phyloP scores from a whole-genome alignment of 177 flowering plant species.

The Telopea speciosissima region DNA sequence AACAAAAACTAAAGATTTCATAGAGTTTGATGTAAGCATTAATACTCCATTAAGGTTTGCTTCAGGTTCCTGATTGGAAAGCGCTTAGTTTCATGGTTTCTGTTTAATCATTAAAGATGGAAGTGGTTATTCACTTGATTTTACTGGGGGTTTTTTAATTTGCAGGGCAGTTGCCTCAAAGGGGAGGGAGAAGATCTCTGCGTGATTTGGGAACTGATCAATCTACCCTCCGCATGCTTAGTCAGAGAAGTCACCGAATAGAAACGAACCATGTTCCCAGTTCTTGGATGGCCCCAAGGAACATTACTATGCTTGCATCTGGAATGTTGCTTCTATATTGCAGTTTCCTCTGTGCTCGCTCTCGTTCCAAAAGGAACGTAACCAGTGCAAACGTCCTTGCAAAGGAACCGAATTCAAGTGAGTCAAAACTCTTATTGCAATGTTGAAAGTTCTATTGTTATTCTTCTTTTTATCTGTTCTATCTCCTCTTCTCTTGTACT shows the following conservation, averaged over 20 bases:
- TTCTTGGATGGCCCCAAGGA: conserved; percentile 19
- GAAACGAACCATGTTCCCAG: conserved; percentile 14
- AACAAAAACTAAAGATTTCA: background rate
- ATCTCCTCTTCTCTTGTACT: background rate
- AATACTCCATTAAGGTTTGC: background rate
- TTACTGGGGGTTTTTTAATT: background rate
- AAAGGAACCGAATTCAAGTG: conserved; percentile 62
- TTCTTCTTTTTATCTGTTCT: background rate
- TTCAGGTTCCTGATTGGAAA: background rate
- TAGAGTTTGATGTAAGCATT: background rate
- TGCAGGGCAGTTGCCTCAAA: conserved; percentile 32
- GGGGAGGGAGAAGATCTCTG: conserved; percentile 41
- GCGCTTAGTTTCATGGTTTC: background rate
- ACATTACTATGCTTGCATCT: conserved; percentile 37
- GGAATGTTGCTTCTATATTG: conserved; percentile 57
- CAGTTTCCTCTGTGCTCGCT: conserved; percentile 57
- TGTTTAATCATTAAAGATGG: background rate
- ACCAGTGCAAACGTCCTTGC: conserved; percentile 32
- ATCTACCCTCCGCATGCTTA: conserved; percentile 10
- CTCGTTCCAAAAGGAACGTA: conserved; percentile 47
- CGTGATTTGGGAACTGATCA: conserved; percentile 20
- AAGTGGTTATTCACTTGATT: background rate
- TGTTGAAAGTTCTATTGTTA: background rate
- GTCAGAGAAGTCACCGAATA: conserved; percentile 9
- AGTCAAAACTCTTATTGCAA: conserved; percentile 22